Conservation (phyloP, 129 eudicot species). For the Deinandra increscens region DNA sequence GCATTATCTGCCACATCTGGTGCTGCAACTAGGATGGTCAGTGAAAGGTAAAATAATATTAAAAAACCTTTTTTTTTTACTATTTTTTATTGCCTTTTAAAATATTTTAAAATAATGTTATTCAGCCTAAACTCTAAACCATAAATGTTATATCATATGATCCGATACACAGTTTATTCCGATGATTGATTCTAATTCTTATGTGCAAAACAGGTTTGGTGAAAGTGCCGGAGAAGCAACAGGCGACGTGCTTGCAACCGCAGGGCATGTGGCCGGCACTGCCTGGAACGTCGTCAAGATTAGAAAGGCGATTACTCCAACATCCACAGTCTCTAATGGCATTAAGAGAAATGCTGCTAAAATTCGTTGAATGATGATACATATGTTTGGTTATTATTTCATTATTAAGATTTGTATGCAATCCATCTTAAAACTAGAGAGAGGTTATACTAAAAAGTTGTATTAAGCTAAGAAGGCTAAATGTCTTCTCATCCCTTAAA, state of each 20-base stretch:
- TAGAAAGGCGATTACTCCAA: slow-evolving; percentile 72
- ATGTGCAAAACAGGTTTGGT: slow-evolving; percentile 52
- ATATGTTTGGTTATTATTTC: no score
- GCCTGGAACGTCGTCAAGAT: slow-evolving; percentile 89
- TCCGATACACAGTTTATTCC: no score
- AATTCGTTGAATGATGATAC: slow-evolving; percentile 24
- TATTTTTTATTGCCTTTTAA: neutral
- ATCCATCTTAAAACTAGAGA: no score
- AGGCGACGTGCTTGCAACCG: slow-evolving; percentile 75
- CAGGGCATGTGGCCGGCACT: slow-evolving; percentile 79
- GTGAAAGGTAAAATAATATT: slow-evolving; percentile 55
- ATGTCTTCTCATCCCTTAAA: no score
- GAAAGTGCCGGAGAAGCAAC: slow-evolving; percentile 96
- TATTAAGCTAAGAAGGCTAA: no score
- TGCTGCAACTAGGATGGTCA: slow-evolving; percentile 68
- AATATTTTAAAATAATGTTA: neutral
- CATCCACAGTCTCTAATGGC: slow-evolving; percentile 51
- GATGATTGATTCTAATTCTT: neutral
- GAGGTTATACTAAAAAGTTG: no score
- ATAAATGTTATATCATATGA: no score
- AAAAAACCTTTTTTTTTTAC: neutral
- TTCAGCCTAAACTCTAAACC: no score
- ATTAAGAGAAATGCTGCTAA: slow-evolving; percentile 43
- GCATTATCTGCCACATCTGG: slow-evolving; percentile 69
- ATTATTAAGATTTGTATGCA: no score